These are phyloP conservation scores for Boletus reticulatus DNA, from an alignment of 768 basidiomycete genomes.

Conservation along the genomic window DNA sequence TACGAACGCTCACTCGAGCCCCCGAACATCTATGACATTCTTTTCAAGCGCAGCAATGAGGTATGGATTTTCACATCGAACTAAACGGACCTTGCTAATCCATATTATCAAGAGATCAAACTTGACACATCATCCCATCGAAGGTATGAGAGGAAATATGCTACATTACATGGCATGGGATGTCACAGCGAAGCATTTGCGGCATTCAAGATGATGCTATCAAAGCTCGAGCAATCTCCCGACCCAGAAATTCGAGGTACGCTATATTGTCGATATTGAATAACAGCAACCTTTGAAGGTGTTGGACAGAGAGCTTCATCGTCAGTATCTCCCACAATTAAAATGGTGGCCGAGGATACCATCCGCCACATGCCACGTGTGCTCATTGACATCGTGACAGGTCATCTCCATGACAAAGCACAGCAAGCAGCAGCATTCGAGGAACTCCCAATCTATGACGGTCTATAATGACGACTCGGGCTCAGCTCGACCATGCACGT, in stretches of 20 bases:
- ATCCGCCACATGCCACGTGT: not conserved
- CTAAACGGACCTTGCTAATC: not conserved
- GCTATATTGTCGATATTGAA: no score
- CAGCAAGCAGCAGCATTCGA: no score
- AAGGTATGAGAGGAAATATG: not conserved
- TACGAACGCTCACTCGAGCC: not conserved
- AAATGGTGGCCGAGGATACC: not conserved
- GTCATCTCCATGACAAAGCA: no score
- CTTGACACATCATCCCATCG: not conserved
- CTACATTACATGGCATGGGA: no score
- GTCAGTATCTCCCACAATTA: no score
- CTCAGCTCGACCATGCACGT: not conserved
- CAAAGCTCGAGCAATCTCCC: no score
- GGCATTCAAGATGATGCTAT: not conserved
- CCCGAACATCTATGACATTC: not conserved
- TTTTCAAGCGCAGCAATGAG: slow-evolving; percentile 6
- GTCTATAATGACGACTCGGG: not conserved
- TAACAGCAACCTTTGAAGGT: no score
- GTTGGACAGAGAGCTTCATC: no score
- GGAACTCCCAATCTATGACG: not conserved
- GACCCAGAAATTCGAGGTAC: no score
- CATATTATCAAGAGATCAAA: not conserved
- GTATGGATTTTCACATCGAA: not conserved
- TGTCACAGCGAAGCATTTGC: not conserved
- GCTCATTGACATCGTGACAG: no score